A percentile compares a stretch with the other conserved stretches of the same genome.
Evolutionary conservation across 805 yeast genomes (phyloP).

Genomic region (Starmerella floricola): DNA sequence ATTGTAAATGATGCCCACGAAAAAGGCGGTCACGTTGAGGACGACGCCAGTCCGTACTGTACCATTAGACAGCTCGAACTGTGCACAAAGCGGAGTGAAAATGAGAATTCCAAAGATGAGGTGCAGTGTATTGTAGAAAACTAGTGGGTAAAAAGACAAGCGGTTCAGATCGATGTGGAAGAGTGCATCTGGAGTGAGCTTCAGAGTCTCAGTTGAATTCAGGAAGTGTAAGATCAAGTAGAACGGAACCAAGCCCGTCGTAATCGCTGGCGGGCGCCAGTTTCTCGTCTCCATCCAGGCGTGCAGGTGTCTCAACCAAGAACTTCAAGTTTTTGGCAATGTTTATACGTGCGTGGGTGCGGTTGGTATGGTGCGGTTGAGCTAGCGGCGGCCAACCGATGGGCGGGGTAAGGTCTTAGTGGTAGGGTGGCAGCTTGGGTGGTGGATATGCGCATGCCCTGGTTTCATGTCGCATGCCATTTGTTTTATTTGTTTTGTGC

Average conservation of each 20-base stretch:
- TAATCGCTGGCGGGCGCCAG: constrained; percentile 43
- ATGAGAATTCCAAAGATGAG: constrained; percentile 47
- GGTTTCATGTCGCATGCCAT: no score
- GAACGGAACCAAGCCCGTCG: constrained; percentile 50
- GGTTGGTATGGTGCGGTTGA: no score
- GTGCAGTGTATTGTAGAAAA: constrained; percentile 52
- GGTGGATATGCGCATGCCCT: no score
- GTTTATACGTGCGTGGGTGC: no score
- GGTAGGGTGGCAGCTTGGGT: no score
- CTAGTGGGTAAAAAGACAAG: constrained; percentile 61
- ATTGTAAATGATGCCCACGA: constrained; percentile 55
- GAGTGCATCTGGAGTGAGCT: constrained; percentile 46
- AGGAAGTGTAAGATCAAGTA: constrained; percentile 36
- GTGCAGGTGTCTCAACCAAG: no score
- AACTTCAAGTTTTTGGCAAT: no score
- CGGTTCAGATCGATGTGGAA: constrained; percentile 38
- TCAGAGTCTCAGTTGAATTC: constrained; percentile 31
- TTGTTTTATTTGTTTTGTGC: no score
- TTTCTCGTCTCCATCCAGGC: neutral
- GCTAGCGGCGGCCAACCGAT: no score
- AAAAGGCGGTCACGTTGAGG: constrained; percentile 55
- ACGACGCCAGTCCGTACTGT: constrained; percentile 78
- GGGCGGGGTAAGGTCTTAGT: no score
- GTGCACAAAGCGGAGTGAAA: constrained; percentile 46
- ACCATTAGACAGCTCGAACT: constrained; percentile 63